These are phyloP conservation scores for Malassezia pachydermatis DNA, from an alignment of 1,284 basidiomycete genomes.

Conservation along the genomic window DNA sequence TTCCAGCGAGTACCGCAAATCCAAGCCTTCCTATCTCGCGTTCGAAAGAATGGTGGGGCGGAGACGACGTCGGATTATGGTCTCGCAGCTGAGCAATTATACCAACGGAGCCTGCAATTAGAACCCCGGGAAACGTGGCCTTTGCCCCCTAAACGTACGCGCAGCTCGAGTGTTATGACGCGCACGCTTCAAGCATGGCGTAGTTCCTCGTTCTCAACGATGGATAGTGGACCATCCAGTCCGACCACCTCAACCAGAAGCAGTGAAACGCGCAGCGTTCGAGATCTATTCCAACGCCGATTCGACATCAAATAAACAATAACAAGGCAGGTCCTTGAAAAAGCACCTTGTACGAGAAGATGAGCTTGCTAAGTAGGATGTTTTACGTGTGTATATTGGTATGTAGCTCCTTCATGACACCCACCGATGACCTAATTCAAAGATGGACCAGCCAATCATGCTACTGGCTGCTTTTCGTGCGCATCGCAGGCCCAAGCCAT, in stretches of 20 bases:
- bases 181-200: background rate
- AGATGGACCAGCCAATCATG: conserved; percentile 46
- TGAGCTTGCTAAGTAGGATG: too few species aligned
- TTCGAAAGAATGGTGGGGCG: conserved; percentile 25
- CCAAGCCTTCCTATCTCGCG: conserved; percentile 58
- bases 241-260: too few species aligned
- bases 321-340: too few species aligned
- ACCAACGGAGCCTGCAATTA: conserved; percentile 39
- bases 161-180: background rate
- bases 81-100: conserved; percentile 37
- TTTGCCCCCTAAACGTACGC: background rate
- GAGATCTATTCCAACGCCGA: too few species aligned
- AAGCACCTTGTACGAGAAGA: too few species aligned
- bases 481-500: conserved; percentile 41
- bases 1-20: conserved; percentile 73
- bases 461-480: conserved; percentile 41
- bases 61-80: conserved; percentile 19
- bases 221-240: too few species aligned
- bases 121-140: conserved; percentile 33
- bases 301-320: too few species aligned
- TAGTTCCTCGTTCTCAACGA: too few species aligned
- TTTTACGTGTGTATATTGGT: too few species aligned
- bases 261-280: too few species aligned
- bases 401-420: background rate
- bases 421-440: conserved; percentile 25